Base-by-base conservation (phyloP, 306 rosid species). In the Rosa chinensis region DNA sequence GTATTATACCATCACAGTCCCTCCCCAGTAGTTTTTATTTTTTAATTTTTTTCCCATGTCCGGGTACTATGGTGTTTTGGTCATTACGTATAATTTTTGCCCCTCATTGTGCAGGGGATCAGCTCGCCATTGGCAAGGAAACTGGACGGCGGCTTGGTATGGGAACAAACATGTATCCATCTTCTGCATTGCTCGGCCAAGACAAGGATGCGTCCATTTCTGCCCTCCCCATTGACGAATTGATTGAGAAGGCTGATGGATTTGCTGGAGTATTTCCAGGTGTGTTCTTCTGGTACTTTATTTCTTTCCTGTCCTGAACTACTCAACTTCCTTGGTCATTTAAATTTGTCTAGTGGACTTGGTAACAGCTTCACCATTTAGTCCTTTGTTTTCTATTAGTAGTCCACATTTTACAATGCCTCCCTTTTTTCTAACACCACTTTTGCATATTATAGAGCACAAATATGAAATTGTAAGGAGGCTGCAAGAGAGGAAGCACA, bases 221-320 rank as follows among this genome's bases (percentile, higher is more conserved):
- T 78, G 77, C 93, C 78, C 82, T 90, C 78, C 99, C 98, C 40
- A 94, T 96, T n/a, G 99, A 96, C 20, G 99, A 96, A 82, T 86
- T 96, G 93, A 96, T 96, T 73, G 99, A 96, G 85, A 93, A 92
- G 83, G 99, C 99, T 7, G 99, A 96, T 78, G 99, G 99, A 76
- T 96, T 96, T 87, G 99, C 99, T 58, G 99, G 99, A 77, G 99
- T 96, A 43, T 96, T 96, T 88, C 99, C 99, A 37, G 99, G 99
- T 95, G 73, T 75, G 80, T 78, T 78, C 17, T 83, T 28, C 59
- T 28, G 40, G 66, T 50, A 21, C 63, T 77, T 59, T 47, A 3
- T 44, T 40, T 44, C 9, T 37, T 55, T 9, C 49, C 47, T 17
- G 2, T 49, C 17, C 43, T n/a, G 28, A 21, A 21, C 32, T 9